Percentiles rank a stretch among this genome's conserved stretches.
phyloP scores from a whole-genome alignment of 179 eudicot species.

The Dionaea muscipula region DNA sequence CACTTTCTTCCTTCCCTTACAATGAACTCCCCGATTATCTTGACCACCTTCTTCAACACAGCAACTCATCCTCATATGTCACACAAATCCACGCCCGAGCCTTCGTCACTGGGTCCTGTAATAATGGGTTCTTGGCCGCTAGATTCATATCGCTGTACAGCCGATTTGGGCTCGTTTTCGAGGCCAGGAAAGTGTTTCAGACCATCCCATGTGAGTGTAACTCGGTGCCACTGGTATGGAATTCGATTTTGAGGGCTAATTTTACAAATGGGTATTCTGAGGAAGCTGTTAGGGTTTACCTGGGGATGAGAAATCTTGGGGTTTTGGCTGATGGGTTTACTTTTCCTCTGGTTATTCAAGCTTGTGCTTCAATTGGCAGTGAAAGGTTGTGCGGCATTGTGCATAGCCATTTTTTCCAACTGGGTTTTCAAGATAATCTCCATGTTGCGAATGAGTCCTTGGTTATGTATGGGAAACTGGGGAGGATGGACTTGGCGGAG shows the following conservation, averaged over 20 bases:
- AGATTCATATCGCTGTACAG: slow-evolving; percentile 27
- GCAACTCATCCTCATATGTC: slow-evolving; percentile 12
- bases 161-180: slow-evolving; percentile 14
- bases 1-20: background rate
- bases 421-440: slow-evolving; percentile 25
- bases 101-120: slow-evolving; percentile 12
- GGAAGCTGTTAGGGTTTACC: slow-evolving; percentile 18
- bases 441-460: slow-evolving; percentile 33
- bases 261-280: slow-evolving; percentile 11
- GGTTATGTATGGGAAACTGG: slow-evolving; percentile 31
- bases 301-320: slow-evolving; percentile 19
- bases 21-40: slow-evolving; percentile 19
- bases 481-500: slow-evolving; percentile 20
- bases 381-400: slow-evolving; percentile 12
- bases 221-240: slow-evolving; percentile 25
- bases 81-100: slow-evolving; percentile 32
- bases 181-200: slow-evolving; percentile 26
- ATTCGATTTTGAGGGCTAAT: slow-evolving; percentile 34
- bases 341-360: slow-evolving; percentile 31
- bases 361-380: slow-evolving; percentile 23
- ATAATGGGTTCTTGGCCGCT: slow-evolving; percentile 26
- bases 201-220: slow-evolving; percentile 12
- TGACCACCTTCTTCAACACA: slow-evolving; percentile 23
- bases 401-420: slow-evolving; percentile 26
- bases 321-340: slow-evolving; percentile 32